Base-by-base conservation (phyloP, 2,329 filamentous ascomycete genomes). In the Raffaelea arxii region DNA sequence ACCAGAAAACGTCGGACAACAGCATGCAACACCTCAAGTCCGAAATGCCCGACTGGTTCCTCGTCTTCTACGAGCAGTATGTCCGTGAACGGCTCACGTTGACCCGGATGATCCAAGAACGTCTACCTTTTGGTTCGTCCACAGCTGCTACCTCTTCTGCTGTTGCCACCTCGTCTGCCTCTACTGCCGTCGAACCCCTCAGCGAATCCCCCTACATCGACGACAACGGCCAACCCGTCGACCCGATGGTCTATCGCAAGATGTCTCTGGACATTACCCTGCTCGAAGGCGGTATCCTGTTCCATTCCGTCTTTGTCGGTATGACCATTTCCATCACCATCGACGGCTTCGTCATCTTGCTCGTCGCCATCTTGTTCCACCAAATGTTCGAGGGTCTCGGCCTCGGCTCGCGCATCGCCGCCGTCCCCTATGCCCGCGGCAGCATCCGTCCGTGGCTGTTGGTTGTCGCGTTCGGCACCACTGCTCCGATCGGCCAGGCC, bases 261-360 rank as follows among this genome's bases (percentile, higher is more conserved):
- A 76, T 81, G 60, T 74, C 84, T 3, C 70, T 86, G 55, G 84
- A 89, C 62, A 86, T 86, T 53, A 75, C 84, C 4, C 72, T 89
- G 3, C 73, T 89, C 5, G 84, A 89, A 62, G 81, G 84, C 47
- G 84, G 84, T 50, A 89, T 89, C 53, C 69, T 89, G 11, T 89
- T 89, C 60, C 84, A 89, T 64, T 85, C 80, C 50, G 75, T 89
- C 49, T 86, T 86, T 59, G 82, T 86, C 47, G 82, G 82, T 48
- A 83, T 86, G 71, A 84, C 83, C 0, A 65, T 86, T 23, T 82
- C 78, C 23, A 82, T 86, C 52, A 81, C 81, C 19, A 76, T 77
- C 2, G 78, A 83, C 2, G 75, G 79, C 4, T 86, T 85, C 59
- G 62, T 81, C 47, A 69, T 86, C 23, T 71, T 86, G 4, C 69